Base-by-base conservation (phyloP, 2,329 filamentous ascomycete species). In the Corinectria fuckeliana region DNA sequence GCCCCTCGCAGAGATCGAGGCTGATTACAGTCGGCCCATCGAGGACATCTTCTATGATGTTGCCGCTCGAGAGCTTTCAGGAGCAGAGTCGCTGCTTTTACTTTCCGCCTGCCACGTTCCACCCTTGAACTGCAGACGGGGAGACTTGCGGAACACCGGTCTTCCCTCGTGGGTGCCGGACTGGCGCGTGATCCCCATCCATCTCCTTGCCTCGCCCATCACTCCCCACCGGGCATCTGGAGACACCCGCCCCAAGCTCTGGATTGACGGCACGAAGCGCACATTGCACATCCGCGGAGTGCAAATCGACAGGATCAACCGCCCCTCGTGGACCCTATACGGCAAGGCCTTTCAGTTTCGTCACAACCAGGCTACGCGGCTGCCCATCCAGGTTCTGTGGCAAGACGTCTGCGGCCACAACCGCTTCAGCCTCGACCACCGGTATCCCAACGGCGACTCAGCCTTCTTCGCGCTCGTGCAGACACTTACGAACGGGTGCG, bases 81-180 rank as follows among this genome's bases (percentile, higher is more conserved):
- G 64, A 3, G 68, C 71, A 2, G 50, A 65, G 7, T 68, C 71
- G 14, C 68, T 76, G 41, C 66, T 74, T 11, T 49, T 75, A 3
- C 51, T 76, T 2, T 72, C 73, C 0, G 71, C 74, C 3, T 69
- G 69, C 6, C 67, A 75, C 51, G 58, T 60, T 20, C 50, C 64
- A 16, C 64, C 65, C 1, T 36, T 5, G 60, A 58, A 3, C 56
- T 66, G 23, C 44, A 32, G 26, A 66, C 62, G 2, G 58, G 48
- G n/a, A n/a, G 48, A 1, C 47, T 51, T 50, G 30, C 20, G 25
- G 13, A 54, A 30, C 21, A 49, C 36, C 3, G 16, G 52, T 18
- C 23, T 77, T 4, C 75, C 76, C 1, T 73, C 74, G 0, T 78
- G 76, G 76, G 75, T 76, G 23, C 76, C 76, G 1, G 76, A 78